Percentiles rank a stretch among this genome's conserved stretches.
phyloP scores from a whole-genome alignment of 2,329 filamentous ascomycete species.

The Neurospora crassa region DNA sequence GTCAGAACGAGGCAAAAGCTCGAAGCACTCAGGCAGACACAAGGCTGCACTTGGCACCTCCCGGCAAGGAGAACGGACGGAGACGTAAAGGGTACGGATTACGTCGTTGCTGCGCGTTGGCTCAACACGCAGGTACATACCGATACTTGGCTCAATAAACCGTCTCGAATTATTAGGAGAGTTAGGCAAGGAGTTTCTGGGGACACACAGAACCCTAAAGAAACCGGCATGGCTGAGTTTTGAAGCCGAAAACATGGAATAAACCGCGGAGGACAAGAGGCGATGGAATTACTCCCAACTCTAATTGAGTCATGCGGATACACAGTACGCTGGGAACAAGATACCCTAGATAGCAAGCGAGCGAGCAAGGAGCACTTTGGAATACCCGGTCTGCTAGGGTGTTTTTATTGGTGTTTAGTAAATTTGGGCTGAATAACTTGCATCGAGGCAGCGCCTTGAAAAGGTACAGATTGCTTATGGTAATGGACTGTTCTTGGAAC shows the following conservation, averaged over 20 bases:
- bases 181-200: not conserved
- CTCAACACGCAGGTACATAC: not conserved
- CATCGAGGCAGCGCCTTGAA: not conserved
- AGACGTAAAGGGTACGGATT: conserved; percentile 3
- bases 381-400: not conserved
- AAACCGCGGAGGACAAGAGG: not conserved
- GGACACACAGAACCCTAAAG: not conserved
- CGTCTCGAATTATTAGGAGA: not conserved
- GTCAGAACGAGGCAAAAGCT: not conserved
- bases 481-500: not conserved
- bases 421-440: not conserved
- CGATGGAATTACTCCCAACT: not conserved
- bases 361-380: not conserved
- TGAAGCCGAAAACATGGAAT: not conserved
- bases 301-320: not conserved
- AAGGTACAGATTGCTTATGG: not conserved
- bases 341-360: not conserved
- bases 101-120: conserved; percentile 6
- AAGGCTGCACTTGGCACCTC: conserved; percentile 15
- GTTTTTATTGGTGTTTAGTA: not conserved
- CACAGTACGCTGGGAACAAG: not conserved
- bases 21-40: not conserved
- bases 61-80: not conserved
- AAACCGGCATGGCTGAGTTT: not conserved
- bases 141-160: not conserved